Evolutionary conservation across 2,329 filamentous ascomycete species (phyloP), one percentile per base, ranked within the genome.

Genomic region (Claviceps sp.): DNA sequence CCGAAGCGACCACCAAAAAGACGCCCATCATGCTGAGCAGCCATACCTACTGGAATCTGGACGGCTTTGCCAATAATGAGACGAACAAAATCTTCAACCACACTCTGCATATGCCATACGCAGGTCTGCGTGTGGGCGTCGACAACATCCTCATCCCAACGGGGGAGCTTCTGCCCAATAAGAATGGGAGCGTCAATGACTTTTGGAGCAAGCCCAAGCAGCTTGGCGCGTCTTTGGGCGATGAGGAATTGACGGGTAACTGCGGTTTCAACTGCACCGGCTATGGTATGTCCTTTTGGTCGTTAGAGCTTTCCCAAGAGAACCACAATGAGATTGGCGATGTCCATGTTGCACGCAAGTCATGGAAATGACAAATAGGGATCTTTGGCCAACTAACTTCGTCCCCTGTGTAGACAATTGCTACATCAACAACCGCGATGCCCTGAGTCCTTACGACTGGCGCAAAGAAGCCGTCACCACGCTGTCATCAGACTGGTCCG

Each of bases 151-250:
- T 87, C 16, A 83, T 90, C 52, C 87, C 86, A 0, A 89, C 84
- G 0, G 87, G 87, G 44, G 78, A 85, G 52, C 84, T 96, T 57
- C 66, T 84, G n/a, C 71, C 81, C 52, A 88, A 88, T 68, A 66
- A 75, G 59, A 69, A 74, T 50, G 79, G 81, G 41, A 82, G 81
- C 1, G 81, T 88, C 56, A 87, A 89, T 60, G 84, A 89, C 66
- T 88, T 90, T 71, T 95, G 89, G 84, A 87, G 81, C 48, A 68
- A 76, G 26, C 85, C 88, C 10, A 95, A 94, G 73, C 77, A 87
- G 59, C 73, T 96, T 48, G 89, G 89, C 30, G 73, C 81, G 39
- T 82, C 87, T 58, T 75, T 88, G 50, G 68, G 73, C 22, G 74
- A 80, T 49, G 73, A 78, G 0, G 81, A 80, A 48, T 71, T 90